Evolutionary conservation across 495 filamentous ascomycete species (phyloP).

Genomic region (Penicillium canescens): DNA sequence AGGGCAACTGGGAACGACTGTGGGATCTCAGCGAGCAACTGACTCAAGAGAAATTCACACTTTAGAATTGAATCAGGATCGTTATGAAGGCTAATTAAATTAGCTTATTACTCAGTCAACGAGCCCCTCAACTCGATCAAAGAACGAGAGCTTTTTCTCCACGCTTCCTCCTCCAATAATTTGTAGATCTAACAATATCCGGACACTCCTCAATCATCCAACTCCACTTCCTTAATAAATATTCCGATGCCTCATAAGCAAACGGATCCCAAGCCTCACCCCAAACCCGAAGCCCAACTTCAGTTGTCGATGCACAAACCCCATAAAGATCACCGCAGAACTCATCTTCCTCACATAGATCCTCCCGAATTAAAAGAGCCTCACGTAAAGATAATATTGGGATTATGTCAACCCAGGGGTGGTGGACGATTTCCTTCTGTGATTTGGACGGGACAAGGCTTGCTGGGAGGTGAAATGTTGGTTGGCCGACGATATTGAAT

Average conservation of each 20-base stretch:
- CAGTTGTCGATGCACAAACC: background rate
- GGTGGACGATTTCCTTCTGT: constrained; percentile 22
- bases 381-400: constrained; percentile 20
- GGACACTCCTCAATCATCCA: constrained; percentile 20
- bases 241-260: constrained; percentile 24
- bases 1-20: constrained; percentile 15
- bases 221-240: constrained; percentile 15
- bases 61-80: background rate
- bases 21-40: constrained; percentile 20
- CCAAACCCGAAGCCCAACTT: constrained; percentile 22
- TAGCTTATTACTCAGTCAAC: background rate
- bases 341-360: constrained; percentile 20
- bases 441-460: constrained; percentile 17
- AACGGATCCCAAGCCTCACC: constrained; percentile 25
- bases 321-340: constrained; percentile 22
- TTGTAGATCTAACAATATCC: constrained; percentile 20
- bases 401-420: constrained; percentile 29
- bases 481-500: constrained; percentile 20
- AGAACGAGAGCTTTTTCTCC: constrained; percentile 17
- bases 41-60: constrained; percentile 10
- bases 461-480: constrained; percentile 14
- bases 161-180: constrained; percentile 23
- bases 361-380: constrained; percentile 1
- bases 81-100: too few relatives aligned
- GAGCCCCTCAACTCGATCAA: background rate